Percentiles rank a stretch among this genome's conserved stretches.
Evolutionary conservation across 306 rosid species (phyloP).

Genomic region (Cucumis melo): DNA sequence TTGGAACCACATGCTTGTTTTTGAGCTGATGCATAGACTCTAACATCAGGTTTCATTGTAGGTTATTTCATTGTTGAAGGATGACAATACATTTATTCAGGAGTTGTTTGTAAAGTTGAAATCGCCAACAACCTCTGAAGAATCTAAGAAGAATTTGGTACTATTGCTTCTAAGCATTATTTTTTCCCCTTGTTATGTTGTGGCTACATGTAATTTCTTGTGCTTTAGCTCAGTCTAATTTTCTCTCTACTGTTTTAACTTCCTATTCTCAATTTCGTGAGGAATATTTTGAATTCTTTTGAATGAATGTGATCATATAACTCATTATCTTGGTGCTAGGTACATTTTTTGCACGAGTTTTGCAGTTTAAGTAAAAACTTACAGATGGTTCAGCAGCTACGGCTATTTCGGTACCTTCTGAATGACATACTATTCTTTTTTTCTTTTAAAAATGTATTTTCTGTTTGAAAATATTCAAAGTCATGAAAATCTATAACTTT

Average conservation of each 20-base stretch:
- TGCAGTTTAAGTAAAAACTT: constrained; percentile 88
- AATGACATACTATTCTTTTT: not conserved
- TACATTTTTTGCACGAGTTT: constrained; percentile 79
- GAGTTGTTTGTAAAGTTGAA: constrained; percentile 79
- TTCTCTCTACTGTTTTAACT: not conserved
- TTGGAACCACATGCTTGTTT: constrained; percentile 1
- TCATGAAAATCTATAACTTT: not conserved
- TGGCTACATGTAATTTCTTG: not conserved
- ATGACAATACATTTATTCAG: constrained; percentile 78
- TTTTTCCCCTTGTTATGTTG: not conserved
- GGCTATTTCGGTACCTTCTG: constrained; percentile 60
- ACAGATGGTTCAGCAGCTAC: constrained; percentile 90
- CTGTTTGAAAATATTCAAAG: not conserved
- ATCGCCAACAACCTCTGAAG: constrained; percentile 51
- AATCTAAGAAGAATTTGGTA: constrained; percentile 85
- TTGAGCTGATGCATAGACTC: not conserved
- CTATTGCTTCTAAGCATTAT: constrained; percentile 4
- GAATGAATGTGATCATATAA: not conserved
- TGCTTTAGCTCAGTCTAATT: not conserved
- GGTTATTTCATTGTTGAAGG: constrained; percentile 86
- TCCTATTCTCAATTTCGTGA: not conserved
- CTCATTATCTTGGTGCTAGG: constrained; percentile 20
- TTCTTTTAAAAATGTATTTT: not conserved
- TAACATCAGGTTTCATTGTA: constrained; percentile 19
- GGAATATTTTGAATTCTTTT: not conserved